Base-by-base conservation (phyloP, 176 grass and related monocot species). In the Microstegium vimineum region DNA sequence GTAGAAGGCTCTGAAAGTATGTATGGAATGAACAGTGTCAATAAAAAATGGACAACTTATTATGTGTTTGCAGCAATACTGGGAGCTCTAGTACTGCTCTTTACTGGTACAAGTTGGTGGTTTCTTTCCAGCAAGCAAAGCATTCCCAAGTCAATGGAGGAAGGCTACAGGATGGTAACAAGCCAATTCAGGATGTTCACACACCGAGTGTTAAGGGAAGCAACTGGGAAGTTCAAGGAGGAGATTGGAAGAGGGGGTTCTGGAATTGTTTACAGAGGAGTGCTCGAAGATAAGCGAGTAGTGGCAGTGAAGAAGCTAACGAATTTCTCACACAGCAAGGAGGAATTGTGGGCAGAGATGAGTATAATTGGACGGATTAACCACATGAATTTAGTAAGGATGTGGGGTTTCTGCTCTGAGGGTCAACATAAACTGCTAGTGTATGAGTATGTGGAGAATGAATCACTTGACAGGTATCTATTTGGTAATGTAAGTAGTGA, bases 241-340 rank as follows among this genome's bases (percentile, higher is more conserved):
- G 90, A 91, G 80, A 87, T 97, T 62, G 94, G 94, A 77, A 91
- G 78, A 78, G 91, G 94, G 17, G 64, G 73, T 27, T 91, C 91
- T 2, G 90, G 90, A 49, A 85, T 84, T 80, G 90, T 92, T 78
- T 94, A 92, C 32, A 84, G 86, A 77, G 93, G 90, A 60, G 77
- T 87, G 26, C 73, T 94, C 23, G 84, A 92, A 77, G 82, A 92
- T 70, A 88, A 92, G 20, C 71, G 87, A 74, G 79, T 90, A 10
- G 78, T 93, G 8, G 90, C 86, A 0, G 90, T 91, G 49, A 97
- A 97, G 89, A 91, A 87, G 77, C 75, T 97, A 71, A 83, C 28
- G 20, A 79, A 87, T 22, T 47, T 87, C 54, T 79, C 67, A 73
- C 86, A 87, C 18, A 76, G 86, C 1, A 86, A 96, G 32, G 94